phyloP scores from a whole-genome alignment of 805 yeast species.

The Suhomyces sp. region DNA sequence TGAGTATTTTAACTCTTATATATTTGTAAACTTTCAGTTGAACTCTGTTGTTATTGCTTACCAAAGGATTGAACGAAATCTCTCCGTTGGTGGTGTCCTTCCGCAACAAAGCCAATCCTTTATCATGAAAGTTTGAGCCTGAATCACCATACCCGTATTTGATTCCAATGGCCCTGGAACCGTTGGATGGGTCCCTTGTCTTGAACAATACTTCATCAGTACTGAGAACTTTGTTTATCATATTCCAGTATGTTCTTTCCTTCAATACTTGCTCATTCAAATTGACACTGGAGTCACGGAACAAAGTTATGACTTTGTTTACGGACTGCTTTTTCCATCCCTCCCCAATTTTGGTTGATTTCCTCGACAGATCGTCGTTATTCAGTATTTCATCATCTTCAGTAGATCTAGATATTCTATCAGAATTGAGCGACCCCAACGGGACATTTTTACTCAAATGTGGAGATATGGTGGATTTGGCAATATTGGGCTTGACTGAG shows the following conservation, averaged over 20 bases:
- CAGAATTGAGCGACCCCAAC: slow-evolving; percentile 66
- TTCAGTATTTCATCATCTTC: slow-evolving; percentile 16
- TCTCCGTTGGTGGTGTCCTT: slow-evolving; percentile 41
- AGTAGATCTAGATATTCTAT: slow-evolving; percentile 29
- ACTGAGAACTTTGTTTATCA: slow-evolving; percentile 43
- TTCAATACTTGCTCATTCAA: slow-evolving; percentile 53
- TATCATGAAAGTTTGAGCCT: slow-evolving; percentile 73
- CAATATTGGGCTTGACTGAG: slow-evolving; percentile 79
- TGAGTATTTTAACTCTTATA: slow-evolving; percentile 59
- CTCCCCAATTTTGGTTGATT: slow-evolving; percentile 46
- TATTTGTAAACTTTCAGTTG: slow-evolving; percentile 43
- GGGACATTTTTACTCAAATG: slow-evolving; percentile 73
- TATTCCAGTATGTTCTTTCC: slow-evolving; percentile 70
- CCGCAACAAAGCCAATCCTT: slow-evolving; percentile 72
- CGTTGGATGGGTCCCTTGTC: slow-evolving; percentile 50
- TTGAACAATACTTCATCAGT: slow-evolving; percentile 66
- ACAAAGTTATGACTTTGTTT: slow-evolving; percentile 49
- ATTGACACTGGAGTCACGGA: slow-evolving; percentile 51
- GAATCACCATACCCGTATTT: slow-evolving; percentile 91
- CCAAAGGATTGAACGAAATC: slow-evolving; percentile 33
- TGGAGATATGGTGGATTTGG: slow-evolving; percentile 84
- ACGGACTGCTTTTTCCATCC: slow-evolving; percentile 88
- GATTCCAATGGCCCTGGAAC: slow-evolving; percentile 64
- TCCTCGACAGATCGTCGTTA: slow-evolving; percentile 23
- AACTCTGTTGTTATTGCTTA: slow-evolving; percentile 29